Percentiles rank a stretch among this genome's conserved stretches.
These are phyloP conservation scores for Sistotremastrum niveocremeum DNA, from an alignment of 768 basidiomycete species.

Conservation along the genomic window DNA sequence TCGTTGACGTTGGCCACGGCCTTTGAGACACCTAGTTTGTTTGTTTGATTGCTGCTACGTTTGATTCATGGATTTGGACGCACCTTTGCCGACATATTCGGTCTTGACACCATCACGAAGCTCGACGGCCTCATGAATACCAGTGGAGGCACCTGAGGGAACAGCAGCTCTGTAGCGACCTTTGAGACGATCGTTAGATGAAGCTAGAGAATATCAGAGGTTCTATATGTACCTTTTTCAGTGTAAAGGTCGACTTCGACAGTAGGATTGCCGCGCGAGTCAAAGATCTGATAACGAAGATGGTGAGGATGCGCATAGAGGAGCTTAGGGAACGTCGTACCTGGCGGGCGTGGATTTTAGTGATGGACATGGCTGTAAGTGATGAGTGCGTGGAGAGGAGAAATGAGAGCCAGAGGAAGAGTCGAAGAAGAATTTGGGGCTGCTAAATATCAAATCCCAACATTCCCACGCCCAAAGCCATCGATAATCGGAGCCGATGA, in stretches of 20 bases:
- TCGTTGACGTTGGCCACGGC: slow-evolving; percentile 92
- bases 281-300: slow-evolving; percentile 67
- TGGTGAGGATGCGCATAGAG: slow-evolving; percentile 5
- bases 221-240: slow-evolving; percentile 48
- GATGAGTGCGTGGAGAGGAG: no score
- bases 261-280: slow-evolving; percentile 97
- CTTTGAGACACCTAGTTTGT: slow-evolving; percentile 66
- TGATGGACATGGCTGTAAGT: slow-evolving; percentile 61
- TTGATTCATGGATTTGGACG: slow-evolving; percentile 9
- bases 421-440: no score
- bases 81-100: slow-evolving; percentile 92
- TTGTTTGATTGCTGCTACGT: slow-evolving; percentile 2
- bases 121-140: slow-evolving; percentile 96
- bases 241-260: slow-evolving; percentile 90
- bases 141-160: slow-evolving; percentile 97
- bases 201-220: slow-evolving; percentile 4
- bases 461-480: no score
- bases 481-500: no score
- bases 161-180: slow-evolving; percentile 91
- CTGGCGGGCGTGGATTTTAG: slow-evolving; percentile 87
- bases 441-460: no score
- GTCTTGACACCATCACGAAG: slow-evolving; percentile 93
- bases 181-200: slow-evolving; percentile 19
- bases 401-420: no score
- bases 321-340: slow-evolving; percentile 23